Percentiles rank a stretch among this genome's conserved stretches.
Evolutionary conservation across 495 filamentous ascomycete species (phyloP).

Genomic region (Opeltia flavorubescens): DNA sequence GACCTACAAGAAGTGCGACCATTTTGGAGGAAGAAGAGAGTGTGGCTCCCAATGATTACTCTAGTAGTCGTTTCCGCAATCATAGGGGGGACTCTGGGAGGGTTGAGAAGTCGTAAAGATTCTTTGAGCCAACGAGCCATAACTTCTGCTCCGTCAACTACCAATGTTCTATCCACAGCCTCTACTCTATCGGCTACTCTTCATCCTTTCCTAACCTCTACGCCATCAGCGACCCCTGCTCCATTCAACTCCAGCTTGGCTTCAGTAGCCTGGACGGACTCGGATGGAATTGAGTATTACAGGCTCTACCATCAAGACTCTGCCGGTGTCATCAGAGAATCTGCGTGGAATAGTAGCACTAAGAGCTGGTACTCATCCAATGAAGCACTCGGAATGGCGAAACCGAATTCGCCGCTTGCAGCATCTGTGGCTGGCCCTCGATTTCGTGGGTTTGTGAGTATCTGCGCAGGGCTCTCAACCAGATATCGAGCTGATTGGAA

Average conservation of each 20-base stretch:
- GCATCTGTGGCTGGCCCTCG: neutral
- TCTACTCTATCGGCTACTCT: neutral
- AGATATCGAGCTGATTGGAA: neutral
- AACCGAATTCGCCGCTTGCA: neutral
- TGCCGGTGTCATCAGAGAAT: neutral
- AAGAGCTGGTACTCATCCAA: neutral
- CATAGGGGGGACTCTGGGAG: neutral
- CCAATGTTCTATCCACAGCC: neutral
- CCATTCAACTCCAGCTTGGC: neutral
- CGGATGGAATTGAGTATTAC: neutral
- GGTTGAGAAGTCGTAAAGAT: neutral
- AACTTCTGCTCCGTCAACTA: too few species aligned
- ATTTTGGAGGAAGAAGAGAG: neutral
- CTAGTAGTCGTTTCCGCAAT: neutral
- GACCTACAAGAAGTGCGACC: too few species aligned
- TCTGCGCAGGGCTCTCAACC: neutral
- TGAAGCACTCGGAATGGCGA: neutral
- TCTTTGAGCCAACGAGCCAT: too few species aligned
- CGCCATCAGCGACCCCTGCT: neutral
- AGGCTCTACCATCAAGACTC: neutral
- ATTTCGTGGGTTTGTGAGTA: neutral
- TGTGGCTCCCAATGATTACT: neutral
- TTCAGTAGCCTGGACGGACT: neutral
- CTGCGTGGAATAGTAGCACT: neutral
- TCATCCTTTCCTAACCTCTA: too few species aligned